These are phyloP conservation scores for Fraxinus platypoda DNA, from an alignment of 305 asterid species.

Conservation along the genomic window DNA sequence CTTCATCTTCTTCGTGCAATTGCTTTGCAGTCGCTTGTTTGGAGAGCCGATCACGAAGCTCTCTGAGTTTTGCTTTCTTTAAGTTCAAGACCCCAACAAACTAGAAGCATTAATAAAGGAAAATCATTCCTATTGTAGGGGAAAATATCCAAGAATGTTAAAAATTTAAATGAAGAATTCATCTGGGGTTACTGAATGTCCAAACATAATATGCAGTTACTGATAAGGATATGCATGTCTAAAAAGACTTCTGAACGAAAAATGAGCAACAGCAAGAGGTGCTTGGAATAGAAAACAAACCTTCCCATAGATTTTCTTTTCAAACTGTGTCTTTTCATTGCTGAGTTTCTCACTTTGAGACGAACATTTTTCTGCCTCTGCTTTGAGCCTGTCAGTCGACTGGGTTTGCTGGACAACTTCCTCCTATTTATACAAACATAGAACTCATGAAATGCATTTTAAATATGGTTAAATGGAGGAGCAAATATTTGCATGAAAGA, in stretches of 20 bases:
- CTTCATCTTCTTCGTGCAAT: constrained; percentile 38
- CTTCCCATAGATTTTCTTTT: constrained; percentile 70
- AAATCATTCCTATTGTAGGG: not conserved
- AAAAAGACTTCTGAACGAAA: not conserved
- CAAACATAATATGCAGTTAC: not conserved
- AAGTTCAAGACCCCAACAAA: constrained; percentile 70
- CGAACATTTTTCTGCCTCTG: constrained; percentile 76
- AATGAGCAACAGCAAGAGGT: not conserved
- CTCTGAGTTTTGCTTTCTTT: constrained; percentile 88
- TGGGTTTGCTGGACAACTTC: constrained; percentile 73
- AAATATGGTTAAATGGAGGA: not conserved
- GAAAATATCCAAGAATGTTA: not conserved
- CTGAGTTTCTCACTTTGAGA: constrained; percentile 72
- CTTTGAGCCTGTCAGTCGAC: constrained; percentile 54
- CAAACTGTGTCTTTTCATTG: constrained; percentile 64
- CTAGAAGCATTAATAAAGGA: constrained; percentile 38
- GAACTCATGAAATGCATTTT: not conserved
- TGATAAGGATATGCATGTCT: not conserved
- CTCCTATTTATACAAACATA: constrained; percentile 47
- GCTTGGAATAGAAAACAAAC: constrained; percentile 28
- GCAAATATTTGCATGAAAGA: not conserved
- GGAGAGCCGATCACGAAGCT: constrained; percentile 64
- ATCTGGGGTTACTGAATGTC: not conserved
- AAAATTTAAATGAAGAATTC: not conserved
- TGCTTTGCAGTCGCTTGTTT: constrained; percentile 33